phyloP scores from a whole-genome alignment of 495 filamentous ascomycete species.

The Neurospora sp. region DNA sequence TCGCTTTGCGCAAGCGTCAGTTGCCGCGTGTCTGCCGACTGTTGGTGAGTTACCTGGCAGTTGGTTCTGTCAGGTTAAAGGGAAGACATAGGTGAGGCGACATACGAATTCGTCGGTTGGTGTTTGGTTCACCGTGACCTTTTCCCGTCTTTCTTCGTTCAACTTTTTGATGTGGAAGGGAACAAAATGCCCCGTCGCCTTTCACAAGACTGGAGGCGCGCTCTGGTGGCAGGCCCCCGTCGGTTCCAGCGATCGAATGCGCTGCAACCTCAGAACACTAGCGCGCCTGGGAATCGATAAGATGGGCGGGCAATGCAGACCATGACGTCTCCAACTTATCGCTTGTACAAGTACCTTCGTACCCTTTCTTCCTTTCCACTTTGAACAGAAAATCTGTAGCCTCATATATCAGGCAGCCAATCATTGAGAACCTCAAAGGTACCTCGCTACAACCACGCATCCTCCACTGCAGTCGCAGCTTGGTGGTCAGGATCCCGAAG shows the following conservation, averaged over 20 bases:
- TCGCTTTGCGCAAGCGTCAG: background rate
- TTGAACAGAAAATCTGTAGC: background rate
- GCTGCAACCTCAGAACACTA: background rate
- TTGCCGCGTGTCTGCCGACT: background rate
- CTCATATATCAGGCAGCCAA: background rate
- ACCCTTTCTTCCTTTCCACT: background rate
- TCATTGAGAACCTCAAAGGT: background rate
- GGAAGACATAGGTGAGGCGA: background rate
- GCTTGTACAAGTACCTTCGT: background rate
- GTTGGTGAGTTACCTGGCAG: background rate
- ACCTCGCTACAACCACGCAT: background rate
- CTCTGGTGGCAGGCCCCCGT: background rate
- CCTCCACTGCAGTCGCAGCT: background rate
- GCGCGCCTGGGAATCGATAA: background rate
- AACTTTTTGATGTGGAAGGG: background rate
- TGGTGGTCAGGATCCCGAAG: background rate
- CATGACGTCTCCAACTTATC: background rate
- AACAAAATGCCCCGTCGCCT: background rate
- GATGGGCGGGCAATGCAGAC: background rate
- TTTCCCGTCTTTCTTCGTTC: background rate
- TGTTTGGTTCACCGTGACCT: background rate
- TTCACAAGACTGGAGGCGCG: background rate
- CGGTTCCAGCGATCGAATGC: background rate
- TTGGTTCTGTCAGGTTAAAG: background rate
- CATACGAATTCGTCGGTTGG: background rate